Evolutionary conservation across 495 filamentous ascomycete species (phyloP).

Genomic region (Thozetella sp.): DNA sequence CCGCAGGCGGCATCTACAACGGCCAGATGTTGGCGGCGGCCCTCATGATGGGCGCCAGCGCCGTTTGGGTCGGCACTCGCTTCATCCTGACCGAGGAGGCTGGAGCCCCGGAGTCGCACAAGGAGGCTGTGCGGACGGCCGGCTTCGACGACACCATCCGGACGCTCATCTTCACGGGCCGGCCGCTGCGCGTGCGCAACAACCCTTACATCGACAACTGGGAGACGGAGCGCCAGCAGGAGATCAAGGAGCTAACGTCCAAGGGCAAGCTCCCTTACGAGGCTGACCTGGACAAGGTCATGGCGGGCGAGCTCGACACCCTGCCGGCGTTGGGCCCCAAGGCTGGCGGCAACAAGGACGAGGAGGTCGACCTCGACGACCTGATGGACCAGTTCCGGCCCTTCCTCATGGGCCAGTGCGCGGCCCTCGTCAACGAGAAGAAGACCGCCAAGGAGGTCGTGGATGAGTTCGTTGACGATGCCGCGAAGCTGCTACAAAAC

Average conservation of each 20-base stretch:
- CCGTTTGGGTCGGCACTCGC: conserved; percentile 95
- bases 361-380: conserved; percentile 61
- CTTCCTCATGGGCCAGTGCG: conserved; percentile 95
- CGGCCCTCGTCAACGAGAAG: conserved; percentile 90
- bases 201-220: conserved; percentile 94
- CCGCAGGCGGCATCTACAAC: conserved; percentile 93
- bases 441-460: conserved; percentile 91
- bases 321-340: conserved; percentile 80
- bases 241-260: conserved; percentile 88
- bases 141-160: conserved; percentile 93
- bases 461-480: conserved; percentile 91
- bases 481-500: conserved; percentile 66
- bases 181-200: conserved; percentile 88
- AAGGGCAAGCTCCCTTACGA: conserved; percentile 93
- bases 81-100: conserved; percentile 95
- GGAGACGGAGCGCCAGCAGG: conserved; percentile 85
- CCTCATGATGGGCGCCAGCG: conserved; percentile 89
- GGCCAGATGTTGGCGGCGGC: conserved; percentile 87
- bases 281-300: conserved; percentile 85
- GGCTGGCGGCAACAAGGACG: conserved; percentile 63
- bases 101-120: conserved; percentile 89
- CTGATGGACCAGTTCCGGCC: conserved; percentile 89
- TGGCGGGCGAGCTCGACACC: conserved; percentile 50
- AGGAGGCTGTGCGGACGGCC: conserved; percentile 92
- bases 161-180: conserved; percentile 97